Evolutionary conservation across 2,329 filamentous ascomycete genomes (phyloP), one percentile per base, ranked within the genome.

Genomic region (Fusarium xylarioides): DNA sequence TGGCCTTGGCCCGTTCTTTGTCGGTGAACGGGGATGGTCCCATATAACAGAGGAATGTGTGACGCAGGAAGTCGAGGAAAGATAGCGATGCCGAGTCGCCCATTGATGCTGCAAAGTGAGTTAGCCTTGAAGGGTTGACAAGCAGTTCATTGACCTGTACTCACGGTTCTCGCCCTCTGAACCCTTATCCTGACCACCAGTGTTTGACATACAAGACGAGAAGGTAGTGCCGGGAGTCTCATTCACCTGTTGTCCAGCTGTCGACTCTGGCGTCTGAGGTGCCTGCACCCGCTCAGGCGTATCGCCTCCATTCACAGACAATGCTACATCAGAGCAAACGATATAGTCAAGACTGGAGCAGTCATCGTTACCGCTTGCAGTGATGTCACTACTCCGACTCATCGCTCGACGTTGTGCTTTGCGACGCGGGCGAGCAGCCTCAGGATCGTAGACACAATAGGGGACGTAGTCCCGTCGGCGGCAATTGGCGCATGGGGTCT

Each of bases 401-500:
- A 21, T 47, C 11, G 30, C 23, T 37, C 30, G 55, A 58, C 19
- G 55, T 1, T 37, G 32, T 15, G 32, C 11, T 7, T 58, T 58
- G 19, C 55, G 55, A 9, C 55, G 55, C 8, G 55, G 55, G 0
- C 55, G 55, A 30, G 55, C 42, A 7, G 55, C 55, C 42, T 58
- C 55, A 1, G 55, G 55, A 7, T 58, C 55, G 19, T 58, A 58
- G 23, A 58, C 37, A 11, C 55, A 58, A 28, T 28, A 4, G 5
- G 55, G 15, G 9, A 58, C 21, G 8, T 4, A 37, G 42, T n/a
- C 42, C 12, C 55, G 42, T 4, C 55, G 55, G 2, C 42, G 42
- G 15, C 55, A 58, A 50, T 58, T 58, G 4, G 42, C 55, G 42
- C 55, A 58, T 37, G 55, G 55, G 4, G 19, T 37, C 14, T 58